A percentile compares a stretch with the other conserved stretches of the same genome.
These are phyloP conservation scores for Medicago arabica DNA, from an alignment of 306 rosid genomes.

Conservation along the genomic window DNA sequence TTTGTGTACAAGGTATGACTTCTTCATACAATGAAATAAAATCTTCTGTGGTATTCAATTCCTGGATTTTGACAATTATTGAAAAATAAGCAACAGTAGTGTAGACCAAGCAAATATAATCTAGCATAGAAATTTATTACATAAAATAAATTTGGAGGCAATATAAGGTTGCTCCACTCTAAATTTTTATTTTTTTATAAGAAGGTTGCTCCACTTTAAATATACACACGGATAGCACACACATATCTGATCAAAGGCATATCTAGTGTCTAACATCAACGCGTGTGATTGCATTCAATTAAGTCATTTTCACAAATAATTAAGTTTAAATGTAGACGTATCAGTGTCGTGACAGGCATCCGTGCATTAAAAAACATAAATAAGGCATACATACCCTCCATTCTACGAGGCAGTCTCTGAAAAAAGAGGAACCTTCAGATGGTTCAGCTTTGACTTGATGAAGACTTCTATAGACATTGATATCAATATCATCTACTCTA, in stretches of 20 bases:
- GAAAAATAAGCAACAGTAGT: slow-evolving; percentile 20
- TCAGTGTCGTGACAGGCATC: too few relatives aligned
- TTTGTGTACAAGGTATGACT: slow-evolving; percentile 68
- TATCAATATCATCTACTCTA: slow-evolving; percentile 70
- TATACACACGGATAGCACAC: neutral
- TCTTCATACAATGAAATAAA: slow-evolving; percentile 82
- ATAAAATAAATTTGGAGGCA: neutral
- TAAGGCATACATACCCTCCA: slow-evolving; percentile 81
- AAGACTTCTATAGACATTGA: slow-evolving; percentile 75
- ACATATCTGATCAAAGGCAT: too few relatives aligned
- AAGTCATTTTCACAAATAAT: too few relatives aligned
- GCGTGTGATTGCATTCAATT: too few relatives aligned
- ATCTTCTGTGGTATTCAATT: slow-evolving; percentile 88
- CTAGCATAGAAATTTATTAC: neutral
- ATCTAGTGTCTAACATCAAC: too few relatives aligned
- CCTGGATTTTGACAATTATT: slow-evolving; percentile 52
- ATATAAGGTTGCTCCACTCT: neutral
- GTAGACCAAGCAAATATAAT: neutral
- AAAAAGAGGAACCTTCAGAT: slow-evolving; percentile 78
- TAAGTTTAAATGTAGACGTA: too few relatives aligned
- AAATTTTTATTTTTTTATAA: too few relatives aligned
- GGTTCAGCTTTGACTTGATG: slow-evolving; percentile 73
- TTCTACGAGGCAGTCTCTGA: slow-evolving; percentile 83
- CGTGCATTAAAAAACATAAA: neutral
- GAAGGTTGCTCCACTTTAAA: neutral